A percentile compares a stretch with the other conserved stretches of the same genome.
Evolutionary conservation across 495 filamentous ascomycete species (phyloP).

Genomic region (Penicillium pancosmium): DNA sequence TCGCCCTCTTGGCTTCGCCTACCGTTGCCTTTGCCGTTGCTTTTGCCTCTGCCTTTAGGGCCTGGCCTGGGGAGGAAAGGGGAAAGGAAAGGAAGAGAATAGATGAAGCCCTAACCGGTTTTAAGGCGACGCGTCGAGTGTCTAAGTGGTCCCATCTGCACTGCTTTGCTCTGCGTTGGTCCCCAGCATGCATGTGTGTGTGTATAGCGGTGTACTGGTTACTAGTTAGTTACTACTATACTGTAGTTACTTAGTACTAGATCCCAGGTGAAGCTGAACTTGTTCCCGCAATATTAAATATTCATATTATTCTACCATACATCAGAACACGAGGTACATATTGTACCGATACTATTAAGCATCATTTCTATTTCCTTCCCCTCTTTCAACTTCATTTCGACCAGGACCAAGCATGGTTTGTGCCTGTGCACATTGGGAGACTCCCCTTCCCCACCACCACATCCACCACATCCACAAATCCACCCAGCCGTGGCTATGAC

Average conservation of each 20-base stretch:
- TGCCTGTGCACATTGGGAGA: background rate
- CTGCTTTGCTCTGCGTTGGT: slow-evolving; percentile 8
- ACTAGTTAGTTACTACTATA: no score
- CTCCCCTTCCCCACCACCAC: slow-evolving; percentile 13
- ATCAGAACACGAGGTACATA: no score
- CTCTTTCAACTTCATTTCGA: slow-evolving; percentile 5
- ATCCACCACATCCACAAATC: slow-evolving; percentile 5
- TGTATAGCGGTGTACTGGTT: background rate
- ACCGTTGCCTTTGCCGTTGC: background rate
- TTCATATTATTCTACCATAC: no score
- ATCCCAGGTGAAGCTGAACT: no score
- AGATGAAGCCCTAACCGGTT: background rate
- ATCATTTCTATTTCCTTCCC: no score
- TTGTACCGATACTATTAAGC: no score
- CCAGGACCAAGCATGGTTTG: slow-evolving; percentile 7
- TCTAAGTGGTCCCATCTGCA: slow-evolving; percentile 14
- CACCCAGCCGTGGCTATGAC: slow-evolving; percentile 25
- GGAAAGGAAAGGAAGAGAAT: background rate
- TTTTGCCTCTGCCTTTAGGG: slow-evolving; percentile 1
- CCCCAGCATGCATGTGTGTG: background rate
- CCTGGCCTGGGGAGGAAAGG: background rate
- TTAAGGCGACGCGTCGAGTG: background rate
- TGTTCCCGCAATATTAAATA: no score
- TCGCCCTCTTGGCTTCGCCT: slow-evolving; percentile 22
- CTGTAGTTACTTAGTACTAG: no score